A percentile compares a stretch with the other conserved stretches of the same genome.
Conservation (phyloP, 345 rosid species). For the Viola odorata region DNA sequence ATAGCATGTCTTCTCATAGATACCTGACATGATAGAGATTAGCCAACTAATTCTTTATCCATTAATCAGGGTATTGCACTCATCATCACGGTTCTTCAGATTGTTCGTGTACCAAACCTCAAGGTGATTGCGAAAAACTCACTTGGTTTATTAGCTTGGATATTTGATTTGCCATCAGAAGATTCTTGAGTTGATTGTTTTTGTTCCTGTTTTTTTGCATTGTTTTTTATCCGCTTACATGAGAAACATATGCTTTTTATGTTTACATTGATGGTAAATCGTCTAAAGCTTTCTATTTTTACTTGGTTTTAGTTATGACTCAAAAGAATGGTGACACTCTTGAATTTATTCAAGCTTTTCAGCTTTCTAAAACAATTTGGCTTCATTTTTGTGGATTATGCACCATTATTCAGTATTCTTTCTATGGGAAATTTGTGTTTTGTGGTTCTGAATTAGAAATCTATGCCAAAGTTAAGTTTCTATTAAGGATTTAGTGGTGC, state of each 20-base stretch:
- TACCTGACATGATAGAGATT: neutral
- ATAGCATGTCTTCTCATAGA: neutral
- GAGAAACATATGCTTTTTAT: too few relatives aligned
- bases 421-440: neutral
- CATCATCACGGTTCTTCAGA: slow-evolving; percentile 93
- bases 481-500: neutral
- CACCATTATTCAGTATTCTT: neutral
- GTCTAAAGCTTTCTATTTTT: too few relatives aligned
- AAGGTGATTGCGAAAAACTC: slow-evolving; percentile 45
- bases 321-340: too few relatives aligned
- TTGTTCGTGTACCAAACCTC: slow-evolving; percentile 88
- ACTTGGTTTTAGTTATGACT: too few relatives aligned
- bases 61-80: slow-evolving; percentile 76
- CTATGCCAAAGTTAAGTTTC: neutral
- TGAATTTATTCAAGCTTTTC: neutral
- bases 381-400: neutral
- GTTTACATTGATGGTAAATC: too few relatives aligned
- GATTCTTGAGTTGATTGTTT: neutral
- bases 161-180: slow-evolving; percentile 2
- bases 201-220: slow-evolving; percentile 1
- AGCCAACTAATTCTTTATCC: slow-evolving; percentile 6
- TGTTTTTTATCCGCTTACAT: too few relatives aligned
- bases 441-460: neutral
- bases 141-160: neutral
- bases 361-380: neutral